Percentiles rank a stretch among this genome's conserved stretches.
Conservation (phyloP, 148 eudicot genomes). For the Chenopodium suecicum region DNA sequence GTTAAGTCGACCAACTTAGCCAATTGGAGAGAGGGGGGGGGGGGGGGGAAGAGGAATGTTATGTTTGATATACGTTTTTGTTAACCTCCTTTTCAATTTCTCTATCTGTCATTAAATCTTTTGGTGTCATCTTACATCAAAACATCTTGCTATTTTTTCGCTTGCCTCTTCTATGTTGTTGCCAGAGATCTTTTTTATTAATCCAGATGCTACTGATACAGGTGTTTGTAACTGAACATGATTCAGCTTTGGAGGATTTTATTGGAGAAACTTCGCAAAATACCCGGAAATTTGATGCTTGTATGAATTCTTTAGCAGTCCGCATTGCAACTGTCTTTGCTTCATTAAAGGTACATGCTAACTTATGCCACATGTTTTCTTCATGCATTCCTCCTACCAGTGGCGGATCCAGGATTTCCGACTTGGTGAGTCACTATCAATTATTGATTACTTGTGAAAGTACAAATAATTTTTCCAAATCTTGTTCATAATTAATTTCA, state of each 20-base stretch:
- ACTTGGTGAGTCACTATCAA: too few species aligned
- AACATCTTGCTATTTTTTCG: background rate
- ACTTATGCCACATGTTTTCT: background rate
- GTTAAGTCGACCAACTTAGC: background rate
- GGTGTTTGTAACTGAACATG: constrained; percentile 86
- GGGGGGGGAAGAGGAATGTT: background rate
- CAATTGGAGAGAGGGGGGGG: background rate
- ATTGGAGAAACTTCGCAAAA: constrained; percentile 58
- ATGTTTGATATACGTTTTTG: background rate
- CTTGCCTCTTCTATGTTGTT: background rate
- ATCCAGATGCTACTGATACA: constrained; percentile 26
- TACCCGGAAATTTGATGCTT: constrained; percentile 62
- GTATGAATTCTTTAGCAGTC: constrained; percentile 70
- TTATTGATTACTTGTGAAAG: too few species aligned
- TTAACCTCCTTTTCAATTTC: background rate
- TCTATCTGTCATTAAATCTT: background rate
- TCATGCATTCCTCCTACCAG: background rate
- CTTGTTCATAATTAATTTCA: too few species aligned
- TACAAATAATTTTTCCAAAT: too few species aligned
- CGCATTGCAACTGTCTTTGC: constrained; percentile 96
- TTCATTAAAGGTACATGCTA: constrained; percentile 72
- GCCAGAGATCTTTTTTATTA: constrained; percentile 4
- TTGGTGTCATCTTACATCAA: background rate
- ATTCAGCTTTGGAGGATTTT: constrained; percentile 75
- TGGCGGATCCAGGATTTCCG: too few species aligned